These are phyloP conservation scores for Papiliotrema flavescens DNA, from an alignment of 1,284 basidiomycete species.

Conservation along the genomic window DNA sequence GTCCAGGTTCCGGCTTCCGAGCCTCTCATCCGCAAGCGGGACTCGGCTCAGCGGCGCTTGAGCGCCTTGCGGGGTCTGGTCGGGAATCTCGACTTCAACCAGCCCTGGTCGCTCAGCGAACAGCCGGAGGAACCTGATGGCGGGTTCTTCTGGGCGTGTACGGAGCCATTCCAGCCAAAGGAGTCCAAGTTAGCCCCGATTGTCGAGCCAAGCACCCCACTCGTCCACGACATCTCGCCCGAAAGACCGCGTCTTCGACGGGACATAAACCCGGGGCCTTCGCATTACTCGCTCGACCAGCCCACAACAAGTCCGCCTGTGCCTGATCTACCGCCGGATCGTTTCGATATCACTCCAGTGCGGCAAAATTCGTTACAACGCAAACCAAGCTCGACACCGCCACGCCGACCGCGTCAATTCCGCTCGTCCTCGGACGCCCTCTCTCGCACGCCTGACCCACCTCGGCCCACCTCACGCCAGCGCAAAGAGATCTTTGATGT, in stretches of 20 bases:
- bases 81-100: slow-evolving; percentile 39
- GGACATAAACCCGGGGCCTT: not conserved
- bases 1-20: not conserved
- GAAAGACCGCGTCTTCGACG: not conserved
- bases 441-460: slow-evolving; percentile 23
- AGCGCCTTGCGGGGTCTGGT: slow-evolving; percentile 39
- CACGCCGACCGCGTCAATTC: slow-evolving; percentile 14
- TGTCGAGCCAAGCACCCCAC: not conserved
- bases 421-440: slow-evolving; percentile 18
- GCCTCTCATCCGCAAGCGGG: slow-evolving; percentile 16
- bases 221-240: slow-evolving; percentile 1
- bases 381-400: slow-evolving; percentile 16
- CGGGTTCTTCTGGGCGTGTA: slow-evolving; percentile 1
- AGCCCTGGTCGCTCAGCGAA: slow-evolving; percentile 33
- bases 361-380: not conserved
- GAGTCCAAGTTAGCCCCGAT: not conserved
- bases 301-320: not conserved
- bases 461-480: slow-evolving; percentile 21
- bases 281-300: not conserved
- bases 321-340: not conserved
- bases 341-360: not conserved
- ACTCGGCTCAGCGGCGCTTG: slow-evolving; percentile 35
- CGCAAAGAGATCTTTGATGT: slow-evolving; percentile 37
- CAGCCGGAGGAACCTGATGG: slow-evolving; percentile 3
- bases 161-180: not conserved